These are phyloP conservation scores for Inosperma sp. DNA, from an alignment of 768 basidiomycete species.

Conservation along the genomic window DNA sequence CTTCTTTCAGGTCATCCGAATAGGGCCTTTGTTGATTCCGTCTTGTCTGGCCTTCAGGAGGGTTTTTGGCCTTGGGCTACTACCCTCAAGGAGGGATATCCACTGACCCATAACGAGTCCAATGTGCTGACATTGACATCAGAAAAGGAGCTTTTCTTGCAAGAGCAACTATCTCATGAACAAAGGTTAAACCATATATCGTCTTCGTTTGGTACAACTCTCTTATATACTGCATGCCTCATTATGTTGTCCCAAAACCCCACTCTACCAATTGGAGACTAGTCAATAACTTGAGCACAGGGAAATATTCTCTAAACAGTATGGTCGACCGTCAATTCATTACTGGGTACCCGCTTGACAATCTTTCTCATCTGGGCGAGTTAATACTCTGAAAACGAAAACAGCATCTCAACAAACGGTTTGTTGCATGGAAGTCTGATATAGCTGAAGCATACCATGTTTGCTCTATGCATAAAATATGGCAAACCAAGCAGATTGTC, in stretches of 20 bases:
- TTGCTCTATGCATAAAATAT: conserved; percentile 34
- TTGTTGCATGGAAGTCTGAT: conserved; percentile 34
- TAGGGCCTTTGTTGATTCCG: conserved; percentile 34
- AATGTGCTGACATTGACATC: background rate
- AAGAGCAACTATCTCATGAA: conserved; percentile 21
- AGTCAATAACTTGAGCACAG: background rate
- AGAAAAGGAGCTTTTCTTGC: conserved; percentile 21
- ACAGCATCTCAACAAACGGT: conserved; percentile 25
- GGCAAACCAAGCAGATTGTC: conserved; percentile 40
- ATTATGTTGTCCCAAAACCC: no score
- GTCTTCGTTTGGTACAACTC: no score
- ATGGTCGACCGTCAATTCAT: no score
- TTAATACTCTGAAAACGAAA: conserved; percentile 16
- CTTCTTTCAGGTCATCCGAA: conserved; percentile 35
- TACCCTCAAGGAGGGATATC: conserved; percentile 17
- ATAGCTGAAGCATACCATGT: conserved; percentile 33
- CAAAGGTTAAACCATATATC: conserved; percentile 12
- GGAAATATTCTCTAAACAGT: no score
- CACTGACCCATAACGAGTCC: conserved; percentile 18
- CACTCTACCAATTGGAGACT: conserved; percentile 10
- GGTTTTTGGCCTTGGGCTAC: conserved; percentile 45
- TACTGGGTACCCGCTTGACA: no score
- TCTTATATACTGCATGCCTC: no score
- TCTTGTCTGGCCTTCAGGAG: conserved; percentile 23
- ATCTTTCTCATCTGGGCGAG: no score